Conservation (phyloP, 192 early-diverging fungal genomes). For the Chytriomyces confervae region DNA sequence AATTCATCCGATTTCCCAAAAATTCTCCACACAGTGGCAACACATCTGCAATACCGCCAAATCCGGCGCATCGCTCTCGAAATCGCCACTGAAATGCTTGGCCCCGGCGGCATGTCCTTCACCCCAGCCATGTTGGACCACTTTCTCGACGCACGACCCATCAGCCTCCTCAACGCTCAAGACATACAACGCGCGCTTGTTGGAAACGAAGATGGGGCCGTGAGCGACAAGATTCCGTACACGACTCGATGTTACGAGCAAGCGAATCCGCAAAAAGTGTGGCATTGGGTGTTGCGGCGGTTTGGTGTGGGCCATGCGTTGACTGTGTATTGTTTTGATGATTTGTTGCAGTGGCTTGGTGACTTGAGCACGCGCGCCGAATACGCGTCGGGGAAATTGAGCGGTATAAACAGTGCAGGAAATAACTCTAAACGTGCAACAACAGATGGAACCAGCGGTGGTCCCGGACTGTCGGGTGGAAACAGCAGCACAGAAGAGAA, state of each 20-base stretch:
- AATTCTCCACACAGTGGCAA: neutral
- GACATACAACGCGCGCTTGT: conserved; percentile 22
- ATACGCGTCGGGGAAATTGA: neutral
- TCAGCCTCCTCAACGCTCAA: neutral
- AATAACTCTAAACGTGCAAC: neutral
- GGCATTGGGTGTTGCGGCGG: conserved; percentile 23
- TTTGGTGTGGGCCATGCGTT: conserved; percentile 24
- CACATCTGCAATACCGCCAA: neutral
- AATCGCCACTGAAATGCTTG: conserved; percentile 23
- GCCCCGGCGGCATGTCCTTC: conserved; percentile 19
- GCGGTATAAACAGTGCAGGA: neutral
- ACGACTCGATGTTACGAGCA: conserved; percentile 36
- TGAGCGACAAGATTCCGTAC: conserved; percentile 19
- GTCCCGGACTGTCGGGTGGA: neutral
- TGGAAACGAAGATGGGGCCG: neutral
- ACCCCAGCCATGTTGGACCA: neutral
- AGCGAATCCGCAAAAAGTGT: conserved; percentile 13
- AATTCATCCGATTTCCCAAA: neutral
- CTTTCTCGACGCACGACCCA: neutral
- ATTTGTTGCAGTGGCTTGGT: conserved; percentile 34
- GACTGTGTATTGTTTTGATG: conserved; percentile 32
- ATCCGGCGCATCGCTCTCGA: conserved; percentile 9
- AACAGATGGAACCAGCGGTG: neutral
- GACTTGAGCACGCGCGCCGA: conserved; percentile 3
- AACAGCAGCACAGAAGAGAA: neutral